Evolutionary conservation across 2,329 filamentous ascomycete genomes (phyloP), one percentile per base, ranked within the genome.

Genomic region (Fusarium zealandicum): DNA sequence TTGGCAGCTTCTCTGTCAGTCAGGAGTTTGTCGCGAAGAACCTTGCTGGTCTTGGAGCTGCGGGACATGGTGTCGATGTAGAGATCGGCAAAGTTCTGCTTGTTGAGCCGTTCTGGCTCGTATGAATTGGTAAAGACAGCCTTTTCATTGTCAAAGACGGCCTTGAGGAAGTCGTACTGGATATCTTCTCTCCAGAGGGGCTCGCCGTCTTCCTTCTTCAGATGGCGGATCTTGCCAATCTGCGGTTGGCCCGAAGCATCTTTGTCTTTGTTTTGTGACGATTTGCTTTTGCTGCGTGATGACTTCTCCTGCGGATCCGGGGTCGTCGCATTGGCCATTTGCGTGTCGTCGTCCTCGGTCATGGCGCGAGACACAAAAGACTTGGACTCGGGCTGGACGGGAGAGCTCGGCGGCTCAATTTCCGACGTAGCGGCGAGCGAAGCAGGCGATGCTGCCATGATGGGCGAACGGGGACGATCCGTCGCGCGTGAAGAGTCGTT

Each of bases 31-130:
- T 99, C 95, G 74, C 96, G 92, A 61, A 99, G 81, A 42, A 99
- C 95, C 77, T 98, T 98, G 81, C 95, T 98, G 22, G 93, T 98
- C 80, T 99, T 99, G 81, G 92, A 97, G 78, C 95, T 99, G 73
- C 92, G 86, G 3, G 95, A 92, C 93, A 99, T 98, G 56, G 95
- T 93, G 75, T 98, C 95, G 69, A 99, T 93, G 76, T 99, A 99
- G 56, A 99, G 85, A 73, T 98, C 93, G 57, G 95, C 93, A 73
- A 99, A 99, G 63, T 85, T 90, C 68, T 90, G 87, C 69, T 88
- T 87, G 51, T 83, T 83, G 14, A 80, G 70, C 41, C 68, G 71
- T 6, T 78, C 74, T 3, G 79, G 73, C 65, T 96, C 92, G 73
- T 93, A 96, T 72, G 90, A 90, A 72, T 96, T 96, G 70, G 92